Conservation (phyloP, 371 early-diverging fungal species). For the Gilbertella persicaria region DNA sequence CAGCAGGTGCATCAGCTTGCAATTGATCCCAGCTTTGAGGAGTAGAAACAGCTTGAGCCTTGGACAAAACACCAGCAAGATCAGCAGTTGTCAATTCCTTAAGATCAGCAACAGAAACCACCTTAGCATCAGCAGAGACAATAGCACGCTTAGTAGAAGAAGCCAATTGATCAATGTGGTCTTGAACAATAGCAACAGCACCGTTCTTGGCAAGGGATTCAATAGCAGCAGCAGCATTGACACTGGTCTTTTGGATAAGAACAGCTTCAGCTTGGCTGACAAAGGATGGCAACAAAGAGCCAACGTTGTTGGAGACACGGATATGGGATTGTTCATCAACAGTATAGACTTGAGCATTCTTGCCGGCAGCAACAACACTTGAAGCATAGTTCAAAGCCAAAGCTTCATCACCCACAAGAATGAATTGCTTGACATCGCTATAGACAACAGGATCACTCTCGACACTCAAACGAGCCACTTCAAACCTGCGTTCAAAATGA, state of each 20-base stretch:
- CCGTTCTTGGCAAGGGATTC: conserved; percentile 8
- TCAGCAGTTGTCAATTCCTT: conserved; percentile 6
- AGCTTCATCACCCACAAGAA: conserved; percentile 29
- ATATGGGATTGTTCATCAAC: conserved; percentile 30
- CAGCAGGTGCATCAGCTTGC: background rate
- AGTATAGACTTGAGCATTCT: conserved; percentile 34
- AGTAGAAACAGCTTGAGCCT: conserved; percentile 15
- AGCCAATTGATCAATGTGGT: conserved; percentile 9
- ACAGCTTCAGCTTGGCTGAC: conserved; percentile 23
- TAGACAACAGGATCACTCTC: conserved; percentile 6
- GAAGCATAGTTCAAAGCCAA: conserved; percentile 26
- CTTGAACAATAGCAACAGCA: conserved; percentile 24
- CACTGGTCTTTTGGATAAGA: conserved; percentile 13
- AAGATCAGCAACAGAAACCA: background rate
- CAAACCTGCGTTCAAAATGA: conserved; percentile 38
- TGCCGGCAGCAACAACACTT: conserved; percentile 13
- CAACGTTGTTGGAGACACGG: conserved; percentile 20
- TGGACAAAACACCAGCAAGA: conserved; percentile 10
- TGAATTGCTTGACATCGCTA: conserved; percentile 15
- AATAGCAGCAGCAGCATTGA: conserved; percentile 18
- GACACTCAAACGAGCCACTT: conserved; percentile 22
- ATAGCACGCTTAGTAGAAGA: conserved; percentile 28
- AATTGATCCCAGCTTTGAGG: conserved; percentile 23
- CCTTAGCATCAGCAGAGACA: conserved; percentile 1
- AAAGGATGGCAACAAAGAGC: conserved; percentile 32